Evolutionary conservation across 108 stramenopile species (phyloP).

Genomic region (Cyclotella distinguenda): DNA sequence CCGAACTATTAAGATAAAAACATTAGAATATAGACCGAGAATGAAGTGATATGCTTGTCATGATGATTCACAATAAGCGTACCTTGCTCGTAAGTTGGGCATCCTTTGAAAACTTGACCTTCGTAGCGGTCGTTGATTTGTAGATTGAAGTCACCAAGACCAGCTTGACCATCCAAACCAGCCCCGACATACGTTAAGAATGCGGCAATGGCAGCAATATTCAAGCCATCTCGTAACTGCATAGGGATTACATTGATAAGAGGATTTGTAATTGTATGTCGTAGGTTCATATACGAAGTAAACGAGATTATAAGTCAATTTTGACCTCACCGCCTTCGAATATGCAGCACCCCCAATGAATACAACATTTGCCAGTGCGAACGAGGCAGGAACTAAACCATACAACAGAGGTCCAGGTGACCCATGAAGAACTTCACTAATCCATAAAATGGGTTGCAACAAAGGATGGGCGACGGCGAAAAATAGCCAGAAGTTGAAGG

Average conservation of each 20-base stretch:
- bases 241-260: background rate
- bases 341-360: slow-evolving; percentile 65
- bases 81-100: slow-evolving; percentile 80
- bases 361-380: slow-evolving; percentile 67
- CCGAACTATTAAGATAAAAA: slow-evolving; percentile 43
- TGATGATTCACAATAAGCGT: background rate
- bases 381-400: slow-evolving; percentile 73
- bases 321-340: slow-evolving; percentile 63
- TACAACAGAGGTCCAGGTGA: slow-evolving; percentile 76
- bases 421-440: slow-evolving; percentile 87
- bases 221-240: slow-evolving; percentile 71
- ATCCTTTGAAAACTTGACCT: slow-evolving; percentile 81
- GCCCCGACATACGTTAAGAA: slow-evolving; percentile 81
- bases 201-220: slow-evolving; percentile 69
- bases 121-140: slow-evolving; percentile 84
- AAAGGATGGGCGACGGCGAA: slow-evolving; percentile 90
- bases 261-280: background rate
- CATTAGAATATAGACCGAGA: background rate
- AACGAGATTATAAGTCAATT: background rate
- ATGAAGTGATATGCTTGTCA: background rate
- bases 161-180: slow-evolving; percentile 82
- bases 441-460: slow-evolving; percentile 85
- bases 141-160: slow-evolving; percentile 84
- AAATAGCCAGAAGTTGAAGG: slow-evolving; percentile 92
- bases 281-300: background rate